Conservation (phyloP, 1,284 basidiomycete species). For the Malassezia pachydermatis region DNA sequence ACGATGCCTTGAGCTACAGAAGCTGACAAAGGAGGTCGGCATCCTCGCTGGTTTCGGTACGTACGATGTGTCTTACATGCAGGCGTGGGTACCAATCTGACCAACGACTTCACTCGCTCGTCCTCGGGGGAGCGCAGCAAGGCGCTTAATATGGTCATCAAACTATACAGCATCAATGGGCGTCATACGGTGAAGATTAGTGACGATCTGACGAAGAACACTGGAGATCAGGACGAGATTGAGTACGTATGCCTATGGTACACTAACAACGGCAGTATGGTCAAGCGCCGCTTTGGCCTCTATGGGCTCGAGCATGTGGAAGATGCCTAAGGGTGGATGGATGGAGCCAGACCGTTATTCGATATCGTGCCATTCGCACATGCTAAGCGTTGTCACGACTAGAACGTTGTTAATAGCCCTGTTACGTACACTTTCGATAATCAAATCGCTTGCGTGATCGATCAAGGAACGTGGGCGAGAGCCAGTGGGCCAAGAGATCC, state of each 20-base stretch:
- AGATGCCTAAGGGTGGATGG: slow-evolving; percentile 13
- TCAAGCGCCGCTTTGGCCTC: slow-evolving; percentile 23
- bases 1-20: slow-evolving; percentile 29
- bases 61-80: neutral
- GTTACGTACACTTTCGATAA: slow-evolving; percentile 41
- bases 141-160: slow-evolving; percentile 46
- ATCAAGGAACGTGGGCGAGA: slow-evolving; percentile 33
- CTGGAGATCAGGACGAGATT: slow-evolving; percentile 37
- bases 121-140: slow-evolving; percentile 20
- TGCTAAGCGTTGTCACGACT: slow-evolving; percentile 11
- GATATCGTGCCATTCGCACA: slow-evolving; percentile 7
- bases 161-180: slow-evolving; percentile 34
- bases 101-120: slow-evolving; percentile 29
- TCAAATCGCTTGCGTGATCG: slow-evolving; percentile 36
- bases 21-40: slow-evolving; percentile 28
- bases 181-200: slow-evolving; percentile 41
- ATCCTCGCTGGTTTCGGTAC: slow-evolving; percentile 40
- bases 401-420: neutral
- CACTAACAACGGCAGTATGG: slow-evolving; percentile 12
- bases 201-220: slow-evolving; percentile 47
- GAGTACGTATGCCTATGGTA: slow-evolving; percentile 8
- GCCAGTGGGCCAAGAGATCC: slow-evolving; percentile 12
- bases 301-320: slow-evolving; percentile 15
- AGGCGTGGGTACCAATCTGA: slow-evolving; percentile 33
- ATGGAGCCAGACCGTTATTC: too few relatives aligned